Evolutionary conservation across 2,329 filamentous ascomycete genomes (phyloP).

Genomic region (Colletotrichum falcatum): DNA sequence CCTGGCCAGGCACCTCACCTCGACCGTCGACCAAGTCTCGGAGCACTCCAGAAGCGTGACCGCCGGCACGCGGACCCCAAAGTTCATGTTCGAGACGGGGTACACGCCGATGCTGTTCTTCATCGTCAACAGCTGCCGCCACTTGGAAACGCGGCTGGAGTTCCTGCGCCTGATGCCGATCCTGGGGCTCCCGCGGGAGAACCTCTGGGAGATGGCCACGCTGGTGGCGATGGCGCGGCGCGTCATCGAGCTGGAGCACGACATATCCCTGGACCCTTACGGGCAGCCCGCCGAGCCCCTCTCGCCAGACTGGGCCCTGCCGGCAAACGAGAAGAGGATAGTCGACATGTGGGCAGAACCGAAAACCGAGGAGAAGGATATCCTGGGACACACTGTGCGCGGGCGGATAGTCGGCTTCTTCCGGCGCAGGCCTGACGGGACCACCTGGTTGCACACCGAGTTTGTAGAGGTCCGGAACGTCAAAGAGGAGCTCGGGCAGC

Average conservation of each 20-base stretch:
- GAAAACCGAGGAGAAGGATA: slow-evolving; percentile 16
- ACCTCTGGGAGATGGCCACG: slow-evolving; percentile 31
- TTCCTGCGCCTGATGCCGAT: slow-evolving; percentile 26
- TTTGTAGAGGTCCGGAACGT: slow-evolving; percentile 14
- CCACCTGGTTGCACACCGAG: slow-evolving; percentile 5
- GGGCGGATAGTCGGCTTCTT: slow-evolving; percentile 16
- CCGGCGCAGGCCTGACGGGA: slow-evolving; percentile 3
- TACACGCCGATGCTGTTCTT: slow-evolving; percentile 36
- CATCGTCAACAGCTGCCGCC: slow-evolving; percentile 23
- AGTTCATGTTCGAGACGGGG: slow-evolving; percentile 35
- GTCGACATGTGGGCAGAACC: slow-evolving; percentile 19
- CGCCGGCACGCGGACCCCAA: background rate
- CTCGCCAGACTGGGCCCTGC: background rate
- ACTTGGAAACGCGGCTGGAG: slow-evolving; percentile 27
- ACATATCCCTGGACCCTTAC: slow-evolving; percentile 21
- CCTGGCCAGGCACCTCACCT: slow-evolving; percentile 1
- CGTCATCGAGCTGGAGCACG: slow-evolving; percentile 35
- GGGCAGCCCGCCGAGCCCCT: background rate
- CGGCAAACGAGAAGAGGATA: slow-evolving; percentile 17
- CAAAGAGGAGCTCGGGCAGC: slow-evolving; percentile 1
- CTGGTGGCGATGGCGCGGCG: slow-evolving; percentile 29
- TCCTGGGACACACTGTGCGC: background rate
- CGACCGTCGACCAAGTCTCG: background rate
- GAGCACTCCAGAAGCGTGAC: background rate
- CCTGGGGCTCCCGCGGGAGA: slow-evolving; percentile 28